Evolutionary conservation across 768 basidiomycete genomes (phyloP), one percentile per base, ranked within the genome.

Genomic region (Goffeauzyma gilvescens): DNA sequence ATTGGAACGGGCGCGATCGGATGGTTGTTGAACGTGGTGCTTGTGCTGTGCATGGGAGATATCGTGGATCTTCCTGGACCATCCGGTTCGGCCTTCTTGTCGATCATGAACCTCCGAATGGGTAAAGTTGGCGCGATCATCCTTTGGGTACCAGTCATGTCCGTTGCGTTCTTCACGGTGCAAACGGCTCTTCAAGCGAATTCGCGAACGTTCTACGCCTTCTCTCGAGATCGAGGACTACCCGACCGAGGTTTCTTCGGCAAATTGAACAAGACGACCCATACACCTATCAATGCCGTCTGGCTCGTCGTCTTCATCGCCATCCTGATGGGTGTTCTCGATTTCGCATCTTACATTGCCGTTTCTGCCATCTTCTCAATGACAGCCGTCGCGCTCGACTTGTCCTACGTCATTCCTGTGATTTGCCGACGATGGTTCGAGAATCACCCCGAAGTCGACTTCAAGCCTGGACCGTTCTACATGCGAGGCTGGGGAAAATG

Each of bases 391-490:
- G 55, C 59, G 8, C 50, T 64, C 17, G 81, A 85, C 59, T 53
- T 77, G 44, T 78, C 77, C 51, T 86, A 86, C 57, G 74, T 83
- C 53, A 79, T 84, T 46, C 83, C 82, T 4, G 82, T 86, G 51
- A 72, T 76, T 58, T 69, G 69, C 47, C 73, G 81, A 31, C 69
- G 81, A 23, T 55, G 75, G 22, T 81, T 70, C 61, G 65, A 53
- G 50, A 69, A 75, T 42, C 82, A 85, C 55, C 79, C 80, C 0
- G 81, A 85, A 36, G 82, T 86, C 27, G 68, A 71, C 53, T 86
- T 86, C 69, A 75, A 72, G 47, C 83, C 83, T 4, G 83, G 83
- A 9, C 82, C 83, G 5, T 84, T 85, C 66, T 84, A 78, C 65
- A 75, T 85, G 74, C 78, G 81, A 23, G 65, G 30, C 6, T 53